Evolutionary conservation across 176 grass and related monocot genomes (phyloP).

Genomic region (Carex myosuroides): DNA sequence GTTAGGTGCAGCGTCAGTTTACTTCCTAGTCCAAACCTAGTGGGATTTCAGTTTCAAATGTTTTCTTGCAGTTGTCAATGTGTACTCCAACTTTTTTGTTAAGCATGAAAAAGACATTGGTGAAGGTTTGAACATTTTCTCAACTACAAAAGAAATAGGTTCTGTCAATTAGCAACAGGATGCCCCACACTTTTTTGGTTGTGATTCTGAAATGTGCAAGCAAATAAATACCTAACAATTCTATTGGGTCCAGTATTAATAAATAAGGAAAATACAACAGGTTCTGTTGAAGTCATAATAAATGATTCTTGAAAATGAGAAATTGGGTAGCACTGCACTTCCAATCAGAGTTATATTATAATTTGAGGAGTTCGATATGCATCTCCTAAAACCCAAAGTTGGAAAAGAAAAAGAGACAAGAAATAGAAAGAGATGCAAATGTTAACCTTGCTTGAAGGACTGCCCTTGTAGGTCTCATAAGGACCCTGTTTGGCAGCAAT

Average conservation of each 20-base stretch:
- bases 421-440: neutral
- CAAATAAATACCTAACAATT: neutral
- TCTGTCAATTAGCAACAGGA: neutral
- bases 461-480: constrained; percentile 87
- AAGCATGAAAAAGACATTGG: neutral
- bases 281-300: neutral
- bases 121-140: neutral
- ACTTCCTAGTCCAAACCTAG: neutral
- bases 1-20: neutral
- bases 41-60: neutral
- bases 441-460: constrained; percentile 87
- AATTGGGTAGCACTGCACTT: neutral
- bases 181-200: neutral
- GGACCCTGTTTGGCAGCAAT: constrained; percentile 69
- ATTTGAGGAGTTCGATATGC: neutral
- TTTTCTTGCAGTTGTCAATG: neutral
- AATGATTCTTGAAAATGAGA: neutral
- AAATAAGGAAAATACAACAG: neutral
- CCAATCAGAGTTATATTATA: neutral
- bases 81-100: neutral
- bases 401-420: neutral
- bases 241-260: neutral
- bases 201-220: neutral
- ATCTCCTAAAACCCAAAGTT: neutral
- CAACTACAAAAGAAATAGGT: neutral